phyloP scores from a whole-genome alignment of 1,284 basidiomycete genomes.

The Hymenochaete sp. region DNA sequence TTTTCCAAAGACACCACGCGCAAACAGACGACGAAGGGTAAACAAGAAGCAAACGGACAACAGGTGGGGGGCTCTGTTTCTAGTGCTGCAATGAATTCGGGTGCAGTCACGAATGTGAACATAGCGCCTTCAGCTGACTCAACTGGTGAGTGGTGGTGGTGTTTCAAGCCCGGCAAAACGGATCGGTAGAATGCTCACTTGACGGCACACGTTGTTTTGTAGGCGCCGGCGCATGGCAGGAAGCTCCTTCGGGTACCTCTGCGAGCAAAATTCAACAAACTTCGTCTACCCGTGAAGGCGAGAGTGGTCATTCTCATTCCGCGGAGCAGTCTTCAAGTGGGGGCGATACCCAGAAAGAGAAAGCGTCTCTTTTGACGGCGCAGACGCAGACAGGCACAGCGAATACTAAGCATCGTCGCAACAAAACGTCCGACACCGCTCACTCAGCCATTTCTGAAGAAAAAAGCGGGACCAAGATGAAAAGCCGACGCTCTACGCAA shows the following conservation, averaged over 20 bases:
- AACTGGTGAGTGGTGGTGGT: slow-evolving; percentile 11
- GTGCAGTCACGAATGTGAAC: slow-evolving; percentile 3
- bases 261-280: background rate
- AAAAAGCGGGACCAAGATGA: slow-evolving; percentile 20
- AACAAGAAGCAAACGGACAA: slow-evolving; percentile 12
- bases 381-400: slow-evolving; percentile 29
- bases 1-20: slow-evolving; percentile 8
- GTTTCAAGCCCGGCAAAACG: too few relatives aligned
- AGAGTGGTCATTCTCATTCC: slow-evolving; percentile 11
- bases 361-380: slow-evolving; percentile 35
- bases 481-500: slow-evolving; percentile 5
- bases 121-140: background rate
- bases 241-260: slow-evolving; percentile 7
- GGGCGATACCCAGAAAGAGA: slow-evolving; percentile 30
- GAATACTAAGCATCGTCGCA: slow-evolving; percentile 28
- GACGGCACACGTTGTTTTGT: slow-evolving; percentile 7
- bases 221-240: slow-evolving; percentile 17
- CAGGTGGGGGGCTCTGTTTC: too few relatives aligned
- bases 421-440: slow-evolving; percentile 32
- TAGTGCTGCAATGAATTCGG: too few relatives aligned
- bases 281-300: slow-evolving; percentile 9
- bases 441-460: slow-evolving; percentile 25
- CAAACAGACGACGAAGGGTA: slow-evolving; percentile 15
- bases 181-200: too few relatives aligned
- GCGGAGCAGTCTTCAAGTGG: slow-evolving; percentile 11